phyloP scores from a whole-genome alignment of 2,329 filamentous ascomycete genomes.

The Daldinia sp. region DNA sequence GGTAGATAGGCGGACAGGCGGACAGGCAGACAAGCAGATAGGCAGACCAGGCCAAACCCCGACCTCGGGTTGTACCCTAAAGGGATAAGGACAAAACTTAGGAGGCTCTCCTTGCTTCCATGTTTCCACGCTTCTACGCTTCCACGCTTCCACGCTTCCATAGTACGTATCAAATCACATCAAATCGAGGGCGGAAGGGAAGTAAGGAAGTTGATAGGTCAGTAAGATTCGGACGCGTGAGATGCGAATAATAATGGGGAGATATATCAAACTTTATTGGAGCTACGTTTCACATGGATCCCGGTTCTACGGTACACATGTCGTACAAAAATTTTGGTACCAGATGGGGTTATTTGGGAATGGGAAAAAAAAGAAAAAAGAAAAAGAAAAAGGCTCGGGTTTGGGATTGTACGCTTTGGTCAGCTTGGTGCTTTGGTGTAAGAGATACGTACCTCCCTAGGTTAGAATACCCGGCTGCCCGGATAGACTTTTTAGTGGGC shows the following conservation, averaged over 20 bases:
- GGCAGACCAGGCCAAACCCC: slow-evolving; percentile 1
- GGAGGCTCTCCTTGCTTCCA: neutral
- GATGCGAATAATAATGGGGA: slow-evolving; percentile 2
- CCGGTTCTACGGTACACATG: slow-evolving; percentile 6
- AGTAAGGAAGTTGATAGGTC: neutral
- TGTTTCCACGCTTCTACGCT: neutral
- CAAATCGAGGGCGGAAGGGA: neutral
- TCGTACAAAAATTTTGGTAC: neutral
- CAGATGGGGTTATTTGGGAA: neutral
- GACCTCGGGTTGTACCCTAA: neutral
- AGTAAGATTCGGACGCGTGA: neutral
- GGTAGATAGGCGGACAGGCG: too few species aligned
- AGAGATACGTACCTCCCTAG: neutral
- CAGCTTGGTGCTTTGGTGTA: neutral
- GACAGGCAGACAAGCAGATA: too few species aligned
- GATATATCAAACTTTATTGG: slow-evolving; percentile 2
- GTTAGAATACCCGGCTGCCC: neutral
- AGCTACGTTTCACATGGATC: slow-evolving; percentile 5
- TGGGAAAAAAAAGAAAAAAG: neutral
- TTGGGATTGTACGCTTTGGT: neutral
- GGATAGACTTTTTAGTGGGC: slow-evolving; percentile 3
- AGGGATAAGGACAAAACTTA: neutral
- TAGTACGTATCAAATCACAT: neutral
- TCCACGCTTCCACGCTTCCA: neutral
- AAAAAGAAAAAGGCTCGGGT: neutral